Conservation (phyloP, 495 filamentous ascomycete species). For the Tuber brumale region DNA sequence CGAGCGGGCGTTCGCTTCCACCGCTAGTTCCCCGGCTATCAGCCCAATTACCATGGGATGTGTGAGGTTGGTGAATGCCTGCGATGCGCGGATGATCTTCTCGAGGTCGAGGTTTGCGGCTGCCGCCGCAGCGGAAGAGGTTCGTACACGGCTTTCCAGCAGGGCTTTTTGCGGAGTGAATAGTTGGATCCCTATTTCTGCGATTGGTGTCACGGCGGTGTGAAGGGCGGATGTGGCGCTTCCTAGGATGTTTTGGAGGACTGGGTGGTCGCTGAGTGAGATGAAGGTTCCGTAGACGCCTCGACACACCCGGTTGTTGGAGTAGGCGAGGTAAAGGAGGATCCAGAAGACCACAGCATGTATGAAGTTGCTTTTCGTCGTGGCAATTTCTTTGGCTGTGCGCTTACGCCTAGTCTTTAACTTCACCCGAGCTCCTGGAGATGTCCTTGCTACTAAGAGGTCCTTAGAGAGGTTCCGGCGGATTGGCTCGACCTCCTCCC, state of each 20-base stretch:
- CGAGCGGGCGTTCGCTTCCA: neutral
- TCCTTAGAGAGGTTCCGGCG: slow-evolving; percentile 4
- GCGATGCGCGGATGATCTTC: neutral
- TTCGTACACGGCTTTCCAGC: neutral
- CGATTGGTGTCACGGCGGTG: neutral
- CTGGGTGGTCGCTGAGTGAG: neutral
- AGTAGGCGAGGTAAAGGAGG: neutral
- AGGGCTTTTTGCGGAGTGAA: neutral
- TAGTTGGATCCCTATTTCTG: neutral
- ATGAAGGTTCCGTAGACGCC: neutral
- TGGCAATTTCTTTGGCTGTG: neutral
- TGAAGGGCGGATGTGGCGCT: neutral
- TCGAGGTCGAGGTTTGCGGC: neutral
- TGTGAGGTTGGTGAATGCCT: neutral
- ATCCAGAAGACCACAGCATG: neutral
- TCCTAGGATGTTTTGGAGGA: neutral
- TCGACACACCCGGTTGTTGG: neutral
- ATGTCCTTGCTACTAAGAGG: neutral
- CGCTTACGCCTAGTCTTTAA: neutral
- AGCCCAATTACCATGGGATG: neutral
- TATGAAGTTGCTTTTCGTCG: neutral
- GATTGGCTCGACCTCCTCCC: neutral
- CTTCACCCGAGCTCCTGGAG: neutral
- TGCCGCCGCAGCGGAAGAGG: neutral
- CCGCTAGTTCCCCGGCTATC: neutral